These are phyloP conservation scores for Guadua angustifolia DNA, from an alignment of 176 grass and related monocot genomes.

Conservation along the genomic window DNA sequence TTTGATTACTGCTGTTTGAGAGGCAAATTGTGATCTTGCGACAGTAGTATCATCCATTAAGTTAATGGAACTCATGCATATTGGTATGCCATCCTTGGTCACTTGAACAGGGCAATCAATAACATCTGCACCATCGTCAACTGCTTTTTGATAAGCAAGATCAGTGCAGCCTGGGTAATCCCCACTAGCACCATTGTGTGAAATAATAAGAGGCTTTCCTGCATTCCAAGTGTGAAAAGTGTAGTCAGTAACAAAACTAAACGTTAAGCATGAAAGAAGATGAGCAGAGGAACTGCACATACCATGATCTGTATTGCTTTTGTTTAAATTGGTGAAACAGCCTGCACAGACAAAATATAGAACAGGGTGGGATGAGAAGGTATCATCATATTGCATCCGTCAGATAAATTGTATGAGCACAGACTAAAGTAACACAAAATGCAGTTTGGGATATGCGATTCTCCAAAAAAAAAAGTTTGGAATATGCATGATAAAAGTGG, in stretches of 20 bases:
- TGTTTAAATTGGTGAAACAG: conserved; percentile 82
- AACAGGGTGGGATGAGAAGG: conserved; percentile 40
- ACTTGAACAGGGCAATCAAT: conserved; percentile 93
- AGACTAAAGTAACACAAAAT: conserved; percentile 12
- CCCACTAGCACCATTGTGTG: conserved; percentile 92
- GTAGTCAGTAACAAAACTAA: background rate
- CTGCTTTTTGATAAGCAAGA: conserved; percentile 84
- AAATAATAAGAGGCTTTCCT: conserved; percentile 85
- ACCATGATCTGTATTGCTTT: conserved; percentile 76
- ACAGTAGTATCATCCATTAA: conserved; percentile 77
- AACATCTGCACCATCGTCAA: conserved; percentile 78
- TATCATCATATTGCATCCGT: conserved; percentile 4
- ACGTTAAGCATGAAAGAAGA: background rate
- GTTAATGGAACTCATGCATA: conserved; percentile 81
- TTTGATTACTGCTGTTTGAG: conserved; percentile 48
- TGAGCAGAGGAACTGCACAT: conserved; percentile 3
- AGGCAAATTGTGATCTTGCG: conserved; percentile 57
- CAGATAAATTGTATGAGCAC: background rate
- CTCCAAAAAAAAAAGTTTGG: background rate
- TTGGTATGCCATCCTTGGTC: conserved; percentile 69
- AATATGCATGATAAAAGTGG: background rate
- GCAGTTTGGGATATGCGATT: conserved; percentile 8
- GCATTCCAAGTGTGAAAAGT: conserved; percentile 24
- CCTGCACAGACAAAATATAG: conserved; percentile 53
- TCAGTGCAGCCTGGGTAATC: conserved; percentile 92